A percentile compares a stretch with the other conserved stretches of the same genome.
Conservation (phyloP, 2,329 filamentous ascomycete species). For the Xylariaceae sp. region DNA sequence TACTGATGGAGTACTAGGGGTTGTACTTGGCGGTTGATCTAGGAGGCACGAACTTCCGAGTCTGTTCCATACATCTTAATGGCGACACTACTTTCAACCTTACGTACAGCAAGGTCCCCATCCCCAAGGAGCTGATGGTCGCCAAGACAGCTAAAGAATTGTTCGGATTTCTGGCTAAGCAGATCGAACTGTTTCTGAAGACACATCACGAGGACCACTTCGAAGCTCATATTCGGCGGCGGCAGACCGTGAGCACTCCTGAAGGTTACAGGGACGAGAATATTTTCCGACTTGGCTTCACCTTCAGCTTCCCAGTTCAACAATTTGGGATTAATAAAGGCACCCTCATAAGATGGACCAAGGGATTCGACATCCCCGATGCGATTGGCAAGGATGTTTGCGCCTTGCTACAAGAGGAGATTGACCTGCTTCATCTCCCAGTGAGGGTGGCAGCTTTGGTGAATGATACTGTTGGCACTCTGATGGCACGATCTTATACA, state of each 20-base stretch:
- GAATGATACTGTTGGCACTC: constrained; percentile 95
- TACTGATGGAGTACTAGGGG: constrained; percentile 61
- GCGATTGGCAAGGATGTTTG: constrained; percentile 95
- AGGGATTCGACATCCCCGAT: constrained; percentile 97
- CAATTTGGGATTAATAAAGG: constrained; percentile 96
- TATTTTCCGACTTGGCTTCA: constrained; percentile 95
- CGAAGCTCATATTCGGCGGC: constrained; percentile 68
- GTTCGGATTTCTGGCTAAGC: constrained; percentile 89
- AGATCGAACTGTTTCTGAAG: constrained; percentile 87
- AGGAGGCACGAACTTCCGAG: constrained; percentile 98
- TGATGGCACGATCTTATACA: constrained; percentile 97
- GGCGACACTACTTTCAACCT: constrained; percentile 95
- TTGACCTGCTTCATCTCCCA: constrained; percentile 83
- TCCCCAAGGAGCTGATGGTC: constrained; percentile 88
- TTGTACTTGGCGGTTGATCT: constrained; percentile 96
- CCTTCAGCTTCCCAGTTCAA: constrained; percentile 95
- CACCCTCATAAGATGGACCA: constrained; percentile 94
- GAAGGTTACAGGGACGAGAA: constrained; percentile 72
- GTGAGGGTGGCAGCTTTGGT: constrained; percentile 95
- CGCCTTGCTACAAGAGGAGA: constrained; percentile 83
- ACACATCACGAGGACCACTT: constrained; percentile 90
- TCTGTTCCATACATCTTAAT: constrained; percentile 92
- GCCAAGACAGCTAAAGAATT: constrained; percentile 85
- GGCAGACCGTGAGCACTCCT: constrained; percentile 63
- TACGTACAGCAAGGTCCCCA: constrained; percentile 89